Conservation (phyloP, 148 eudicot genomes). For the Diospyros lotus region DNA sequence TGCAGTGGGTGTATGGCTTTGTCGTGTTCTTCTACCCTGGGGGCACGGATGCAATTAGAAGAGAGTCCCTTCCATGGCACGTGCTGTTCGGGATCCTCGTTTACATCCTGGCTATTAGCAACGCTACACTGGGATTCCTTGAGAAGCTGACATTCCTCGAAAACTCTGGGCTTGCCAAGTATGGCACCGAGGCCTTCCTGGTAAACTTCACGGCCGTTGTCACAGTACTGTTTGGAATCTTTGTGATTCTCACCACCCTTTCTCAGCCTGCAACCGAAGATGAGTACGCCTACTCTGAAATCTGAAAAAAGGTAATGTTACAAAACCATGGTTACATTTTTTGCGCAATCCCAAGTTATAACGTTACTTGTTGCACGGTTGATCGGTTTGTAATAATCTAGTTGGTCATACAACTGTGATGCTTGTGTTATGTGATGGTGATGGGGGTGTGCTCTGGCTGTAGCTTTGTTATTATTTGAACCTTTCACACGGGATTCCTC, state of each 20-base stretch:
- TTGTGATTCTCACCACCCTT: conserved; percentile 56
- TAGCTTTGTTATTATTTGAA: too few species aligned
- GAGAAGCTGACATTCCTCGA: conserved; percentile 96
- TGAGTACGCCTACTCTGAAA: conserved; percentile 52
- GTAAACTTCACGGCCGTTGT: conserved; percentile 92
- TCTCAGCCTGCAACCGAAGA: conserved; percentile 49
- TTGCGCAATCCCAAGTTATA: too few species aligned
- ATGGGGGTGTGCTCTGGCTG: too few species aligned
- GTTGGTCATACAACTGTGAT: too few species aligned
- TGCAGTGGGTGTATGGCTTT: conserved; percentile 87
- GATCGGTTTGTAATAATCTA: too few species aligned
- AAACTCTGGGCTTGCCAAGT: conserved; percentile 53
- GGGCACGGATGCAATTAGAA: conserved; percentile 45
- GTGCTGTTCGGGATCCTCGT: conserved; percentile 64
- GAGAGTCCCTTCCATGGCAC: conserved; percentile 81
- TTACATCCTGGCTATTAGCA: conserved; percentile 64
- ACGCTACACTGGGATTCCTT: conserved; percentile 67
- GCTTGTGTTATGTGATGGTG: too few species aligned
- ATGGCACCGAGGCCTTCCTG: conserved; percentile 73
- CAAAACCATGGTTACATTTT: too few species aligned
- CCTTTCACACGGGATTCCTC: too few species aligned
- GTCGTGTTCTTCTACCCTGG: conserved; percentile 79
- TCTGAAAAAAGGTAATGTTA: conserved; percentile 11
- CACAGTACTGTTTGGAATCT: conserved; percentile 53
- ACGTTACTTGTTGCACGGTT: too few species aligned